phyloP scores from a whole-genome alignment of 441 rosid genomes.

The Adansonia madagascariensis region DNA sequence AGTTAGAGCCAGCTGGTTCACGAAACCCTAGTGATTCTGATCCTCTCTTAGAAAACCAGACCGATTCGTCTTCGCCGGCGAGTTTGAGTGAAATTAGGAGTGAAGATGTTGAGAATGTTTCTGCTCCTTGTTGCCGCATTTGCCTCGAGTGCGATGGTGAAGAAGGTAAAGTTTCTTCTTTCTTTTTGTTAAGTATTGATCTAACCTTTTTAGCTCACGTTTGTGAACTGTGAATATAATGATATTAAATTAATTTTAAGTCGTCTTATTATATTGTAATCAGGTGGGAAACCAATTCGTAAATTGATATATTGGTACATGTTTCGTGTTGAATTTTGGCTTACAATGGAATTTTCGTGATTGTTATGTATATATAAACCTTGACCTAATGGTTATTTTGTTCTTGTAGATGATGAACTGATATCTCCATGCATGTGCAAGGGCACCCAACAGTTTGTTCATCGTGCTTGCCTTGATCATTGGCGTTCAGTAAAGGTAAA shows the following conservation, averaged over 20 bases:
- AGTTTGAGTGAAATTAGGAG: constrained; percentile 56
- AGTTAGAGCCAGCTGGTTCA: constrained; percentile 54
- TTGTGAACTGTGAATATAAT: neutral
- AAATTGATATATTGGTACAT: neutral
- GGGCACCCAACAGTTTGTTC: constrained; percentile 98
- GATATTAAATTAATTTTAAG: neutral
- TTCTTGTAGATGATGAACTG: constrained; percentile 71
- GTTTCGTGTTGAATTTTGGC: neutral
- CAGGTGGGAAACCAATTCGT: neutral
- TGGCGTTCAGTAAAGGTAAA: constrained; percentile 91
- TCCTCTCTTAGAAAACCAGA: constrained; percentile 58
- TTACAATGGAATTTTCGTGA: neutral
- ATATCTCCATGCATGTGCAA: constrained; percentile 98
- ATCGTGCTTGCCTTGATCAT: constrained; percentile 92
- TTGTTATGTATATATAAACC: neutral
- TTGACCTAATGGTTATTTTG: neutral
- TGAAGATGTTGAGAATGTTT: constrained; percentile 72
- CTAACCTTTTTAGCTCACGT: neutral
- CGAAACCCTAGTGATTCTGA: constrained; percentile 62
- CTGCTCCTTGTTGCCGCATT: constrained; percentile 84
- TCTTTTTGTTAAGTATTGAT: neutral
- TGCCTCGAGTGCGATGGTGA: constrained; percentile 90
- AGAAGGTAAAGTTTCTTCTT: constrained; percentile 41
- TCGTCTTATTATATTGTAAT: neutral
- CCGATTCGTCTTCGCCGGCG: constrained; percentile 35